Evolutionary conservation across 495 filamentous ascomycete species (phyloP), one percentile per base, ranked within the genome.

Genomic region (Oidiodendron maius): DNA sequence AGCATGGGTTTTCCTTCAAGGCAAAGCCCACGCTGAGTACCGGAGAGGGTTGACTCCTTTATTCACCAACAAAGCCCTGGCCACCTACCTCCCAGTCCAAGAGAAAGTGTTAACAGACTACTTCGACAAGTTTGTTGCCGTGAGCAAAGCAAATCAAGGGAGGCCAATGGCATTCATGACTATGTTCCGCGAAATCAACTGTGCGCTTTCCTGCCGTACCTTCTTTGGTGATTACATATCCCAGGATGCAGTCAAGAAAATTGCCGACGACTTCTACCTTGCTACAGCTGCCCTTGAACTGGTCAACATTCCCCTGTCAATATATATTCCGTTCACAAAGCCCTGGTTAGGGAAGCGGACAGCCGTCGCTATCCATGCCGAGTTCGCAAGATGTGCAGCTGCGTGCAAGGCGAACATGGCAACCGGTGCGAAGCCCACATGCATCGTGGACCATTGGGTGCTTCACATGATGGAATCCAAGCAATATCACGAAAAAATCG

Each of bases 1-100:
- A 54, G 97, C 96, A 71, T 98, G 91, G 91, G 93, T 98, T 6
- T 98, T 98, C 72, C 71, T 98, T 59, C 93, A 97, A 64, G 93
- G 93, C 53, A 91, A 89, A 66, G 83, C 81, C 38, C 93, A 98
- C 60, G 88, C 96, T 48, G 93, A 98, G 51, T 98, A 89, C 70
- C 89, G 93, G 63, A 96, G 96, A 68, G 93, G 94, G 50, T 73
- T 98, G 50, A 97, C 97, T 63, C 84, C 82, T 43, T 77, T 98
- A 21, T 98, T 98, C 72, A 97, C 91, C 11, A 88, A 91, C 55
- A 80, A 84, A 61, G 87, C 93, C 26, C 81, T 98, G 58, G 82
- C 86, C 58, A 73, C 71, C 60, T 98, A 98, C 64, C 81, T 98
- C 4, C 93, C 93, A 44, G 86, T 88, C 46, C 86, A 93, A 66